phyloP scores from a whole-genome alignment of 2,329 filamentous ascomycete species.

The Periconia macrospinosa region DNA sequence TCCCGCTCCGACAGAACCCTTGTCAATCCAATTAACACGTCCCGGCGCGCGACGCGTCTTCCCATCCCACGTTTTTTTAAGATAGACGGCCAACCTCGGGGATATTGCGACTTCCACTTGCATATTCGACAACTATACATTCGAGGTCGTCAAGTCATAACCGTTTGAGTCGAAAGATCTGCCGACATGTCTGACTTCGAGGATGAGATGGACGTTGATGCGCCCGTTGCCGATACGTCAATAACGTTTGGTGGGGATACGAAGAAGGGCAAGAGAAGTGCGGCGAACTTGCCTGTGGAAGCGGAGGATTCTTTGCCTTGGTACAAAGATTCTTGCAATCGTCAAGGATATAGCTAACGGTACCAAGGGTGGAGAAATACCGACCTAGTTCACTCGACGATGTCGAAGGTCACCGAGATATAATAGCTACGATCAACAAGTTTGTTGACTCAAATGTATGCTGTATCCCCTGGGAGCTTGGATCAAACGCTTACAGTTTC shows the following conservation, averaged over 20 bases:
- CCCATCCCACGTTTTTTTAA: neutral
- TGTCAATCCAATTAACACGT: constrained; percentile 40
- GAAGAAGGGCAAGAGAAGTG: constrained; percentile 86
- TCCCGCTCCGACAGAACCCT: constrained; percentile 2
- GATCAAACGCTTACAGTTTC: constrained; percentile 9
- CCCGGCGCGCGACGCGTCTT: constrained; percentile 22
- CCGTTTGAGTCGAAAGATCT: neutral
- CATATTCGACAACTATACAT: neutral
- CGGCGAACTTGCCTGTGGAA: constrained; percentile 90
- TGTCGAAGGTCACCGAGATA: constrained; percentile 96
- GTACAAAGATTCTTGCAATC: constrained; percentile 49
- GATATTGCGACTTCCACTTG: neutral
- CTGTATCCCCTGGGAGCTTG: neutral
- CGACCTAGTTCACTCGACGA: constrained; percentile 85
- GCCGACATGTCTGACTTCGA: constrained; percentile 59
- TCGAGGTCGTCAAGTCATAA: neutral
- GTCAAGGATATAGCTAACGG: constrained; percentile 5
- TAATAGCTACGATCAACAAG: constrained; percentile 95
- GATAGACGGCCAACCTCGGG: neutral
- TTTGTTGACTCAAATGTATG: constrained; percentile 87
- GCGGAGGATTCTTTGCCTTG: constrained; percentile 93
- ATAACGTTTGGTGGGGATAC: constrained; percentile 75
- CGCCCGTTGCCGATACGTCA: constrained; percentile 52
- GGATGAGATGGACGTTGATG: constrained; percentile 69
- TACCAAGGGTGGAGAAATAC: constrained; percentile 88